Evolutionary conservation across 2,329 filamentous ascomycete species (phyloP).

Genomic region (Drechslerella dactyloides): DNA sequence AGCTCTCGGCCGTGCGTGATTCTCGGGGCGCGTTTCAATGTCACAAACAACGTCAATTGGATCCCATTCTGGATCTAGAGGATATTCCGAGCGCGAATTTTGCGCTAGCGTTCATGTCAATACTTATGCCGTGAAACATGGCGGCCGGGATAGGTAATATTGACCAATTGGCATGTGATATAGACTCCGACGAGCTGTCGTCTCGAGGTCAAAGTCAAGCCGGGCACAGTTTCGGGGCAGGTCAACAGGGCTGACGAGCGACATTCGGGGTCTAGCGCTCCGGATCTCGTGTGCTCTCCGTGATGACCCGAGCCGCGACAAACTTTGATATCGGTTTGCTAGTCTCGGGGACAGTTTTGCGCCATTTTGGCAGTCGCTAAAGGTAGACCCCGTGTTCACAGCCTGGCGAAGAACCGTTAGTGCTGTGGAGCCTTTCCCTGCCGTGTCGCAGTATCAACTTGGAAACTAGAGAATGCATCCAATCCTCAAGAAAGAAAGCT

Average conservation of each 20-base stretch:
- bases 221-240: too few relatives aligned
- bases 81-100: conserved; percentile 6
- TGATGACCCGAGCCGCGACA: conserved; percentile 45
- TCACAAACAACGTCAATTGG: conserved; percentile 9
- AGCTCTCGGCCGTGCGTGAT: conserved; percentile 12
- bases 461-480: conserved; percentile 14
- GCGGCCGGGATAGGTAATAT: conserved; percentile 5
- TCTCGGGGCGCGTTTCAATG: conserved; percentile 26
- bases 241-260: conserved; percentile 31
- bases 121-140: conserved; percentile 12
- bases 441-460: conserved; percentile 29
- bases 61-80: too few relatives aligned
- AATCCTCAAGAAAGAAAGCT: conserved; percentile 24
- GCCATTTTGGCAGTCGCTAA: conserved; percentile 49
- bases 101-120: conserved; percentile 9
- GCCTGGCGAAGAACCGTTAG: conserved; percentile 24
- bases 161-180: conserved; percentile 35
- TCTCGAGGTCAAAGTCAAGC: conserved; percentile 10
- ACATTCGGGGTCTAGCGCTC: too few relatives aligned
- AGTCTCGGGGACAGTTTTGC: too few relatives aligned
- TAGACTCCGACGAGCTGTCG: not conserved
- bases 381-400: conserved; percentile 18
- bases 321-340: conserved; percentile 30
- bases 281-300: conserved; percentile 31
- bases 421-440: conserved; percentile 49